Evolutionary conservation across 352 stramenopile species (phyloP), one percentile per base, ranked within the genome.

Genomic region (Pythium graminicola): DNA sequence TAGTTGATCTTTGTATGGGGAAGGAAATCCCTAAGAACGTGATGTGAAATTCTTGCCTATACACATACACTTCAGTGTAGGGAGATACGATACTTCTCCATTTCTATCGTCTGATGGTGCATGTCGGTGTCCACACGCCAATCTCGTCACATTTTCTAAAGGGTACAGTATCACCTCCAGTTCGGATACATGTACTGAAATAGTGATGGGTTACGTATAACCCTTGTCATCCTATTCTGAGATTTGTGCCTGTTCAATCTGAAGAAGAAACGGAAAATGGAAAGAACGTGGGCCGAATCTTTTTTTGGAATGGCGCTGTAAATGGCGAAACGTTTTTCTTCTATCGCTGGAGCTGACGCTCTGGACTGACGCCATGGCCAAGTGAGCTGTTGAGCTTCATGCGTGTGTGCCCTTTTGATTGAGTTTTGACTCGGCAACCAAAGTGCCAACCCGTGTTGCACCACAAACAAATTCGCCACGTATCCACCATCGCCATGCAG

Each of bases 401-500:
- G 38, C n/a, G n/a, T 41, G 35, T 6, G 6, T 47, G 40, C 40
- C 38, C 26, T 4, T 47, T 32, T 35, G 47, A 54, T 46, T 46
- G 47, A 54, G 32, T 46, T 20, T 38, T 26, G 36, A 54, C 16
- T 17, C 23, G 4, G 29, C 45, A 31, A 51, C 43, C 43, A 39
- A 50, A 38, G 43, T 28, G 43, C 9, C 43, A 38, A 8, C 16
- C 10, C n/a, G n/a, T 6, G 23, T 33, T 23, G 31, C 22, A 28
- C n/a, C 36, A 64, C 57, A 54, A 51, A 16, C 33, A n/a, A 54
- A 60, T 53, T 32, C 29, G 26, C 36, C 35, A 56, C 28, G 54
- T 32, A 62, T 31, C 41, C 38, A n/a, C 1, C 60, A 24, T 14
- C 54, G 60, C 59, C 47, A 97, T 97, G 87, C 90, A 97, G 75